Base-by-base conservation (phyloP, 305 asterid species). In the Fraxinus ornus region DNA sequence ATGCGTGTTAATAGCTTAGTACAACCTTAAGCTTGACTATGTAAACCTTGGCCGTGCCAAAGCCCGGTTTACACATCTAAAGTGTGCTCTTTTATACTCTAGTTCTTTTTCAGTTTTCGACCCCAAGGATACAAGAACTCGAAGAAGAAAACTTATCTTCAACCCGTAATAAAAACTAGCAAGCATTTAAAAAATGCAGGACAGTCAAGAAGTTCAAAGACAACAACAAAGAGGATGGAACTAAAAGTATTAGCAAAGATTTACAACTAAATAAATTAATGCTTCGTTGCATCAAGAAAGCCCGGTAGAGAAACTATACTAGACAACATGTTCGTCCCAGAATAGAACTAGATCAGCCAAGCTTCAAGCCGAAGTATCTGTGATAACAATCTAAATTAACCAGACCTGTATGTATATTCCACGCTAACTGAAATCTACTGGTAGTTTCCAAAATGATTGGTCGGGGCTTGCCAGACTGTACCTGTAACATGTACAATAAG, bases 371-470 rank as follows among this genome's bases (percentile, higher is more conserved):
- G 60, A 85, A 85, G 79, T 79, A 83, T 75, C 87, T 81, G 78
- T n/a, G 39, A 30, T 12, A 57, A 81, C 12, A 68, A 77, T 75
- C 83, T 89, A 86, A 76, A 81, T 57, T 75, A 85, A 84, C 81
- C 74, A 83, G 82, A 64, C 85, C 85, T 86, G 88, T 88, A 87
- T 81, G 88, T 88, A 89, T 86, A 88, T 89, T 86, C 92, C 86
- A 84, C 87, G 78, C 88, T 83, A 83, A 79, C 86, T 78, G 60
- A 78, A 77, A 85, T 78, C 88, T 79, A 84, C 85, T 77, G 85
- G 33, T 84, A 87, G 28, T 57, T 77, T 78, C 84, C 77, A 82
- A 77, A 82, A 82, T 41, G 41, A 84, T 73, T 19, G 62, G 49
- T 81, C 49, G 84, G 75, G 1, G 32, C 81, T 79, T 62, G 81